These are phyloP conservation scores for Phaeophleospora eucalypticola DNA, from an alignment of 2,329 filamentous ascomycete species.

Conservation along the genomic window DNA sequence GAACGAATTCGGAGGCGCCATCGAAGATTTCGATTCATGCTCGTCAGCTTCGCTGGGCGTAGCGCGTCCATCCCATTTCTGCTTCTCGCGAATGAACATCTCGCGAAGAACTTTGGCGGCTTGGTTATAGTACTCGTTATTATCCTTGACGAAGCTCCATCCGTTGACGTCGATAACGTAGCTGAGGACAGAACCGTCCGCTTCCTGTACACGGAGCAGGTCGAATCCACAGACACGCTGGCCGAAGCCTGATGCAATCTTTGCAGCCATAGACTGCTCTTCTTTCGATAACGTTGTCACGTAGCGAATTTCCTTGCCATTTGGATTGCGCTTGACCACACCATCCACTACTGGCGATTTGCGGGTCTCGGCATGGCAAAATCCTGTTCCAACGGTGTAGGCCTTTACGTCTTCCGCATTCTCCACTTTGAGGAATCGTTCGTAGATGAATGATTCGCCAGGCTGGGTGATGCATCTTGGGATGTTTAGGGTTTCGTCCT, in stretches of 20 bases:
- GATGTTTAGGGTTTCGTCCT: constrained; percentile 68
- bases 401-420: constrained; percentile 98
- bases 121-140: constrained; percentile 95
- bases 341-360: constrained; percentile 98
- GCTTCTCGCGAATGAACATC: constrained; percentile 79
- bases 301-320: constrained; percentile 95
- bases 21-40: constrained; percentile 9
- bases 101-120: constrained; percentile 80
- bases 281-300: constrained; percentile 78
- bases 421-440: constrained; percentile 93
- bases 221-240: constrained; percentile 96
- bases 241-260: constrained; percentile 86
- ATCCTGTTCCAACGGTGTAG: constrained; percentile 89
- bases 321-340: constrained; percentile 89
- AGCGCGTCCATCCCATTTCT: constrained; percentile 48
- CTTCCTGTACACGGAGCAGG: constrained; percentile 74
- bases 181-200: constrained; percentile 54
- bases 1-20: constrained; percentile 11
- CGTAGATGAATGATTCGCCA: constrained; percentile 85
- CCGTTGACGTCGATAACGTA: constrained; percentile 99
- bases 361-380: constrained; percentile 93
- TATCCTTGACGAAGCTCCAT: constrained; percentile 99
- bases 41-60: constrained; percentile 28
- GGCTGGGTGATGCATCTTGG: constrained; percentile 80
- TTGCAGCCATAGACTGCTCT: constrained; percentile 80